Percentiles rank a stretch among this genome's conserved stretches.
Evolutionary conservation across 257 asterid species (phyloP).

Genomic region (Solanum ossicruentum): DNA sequence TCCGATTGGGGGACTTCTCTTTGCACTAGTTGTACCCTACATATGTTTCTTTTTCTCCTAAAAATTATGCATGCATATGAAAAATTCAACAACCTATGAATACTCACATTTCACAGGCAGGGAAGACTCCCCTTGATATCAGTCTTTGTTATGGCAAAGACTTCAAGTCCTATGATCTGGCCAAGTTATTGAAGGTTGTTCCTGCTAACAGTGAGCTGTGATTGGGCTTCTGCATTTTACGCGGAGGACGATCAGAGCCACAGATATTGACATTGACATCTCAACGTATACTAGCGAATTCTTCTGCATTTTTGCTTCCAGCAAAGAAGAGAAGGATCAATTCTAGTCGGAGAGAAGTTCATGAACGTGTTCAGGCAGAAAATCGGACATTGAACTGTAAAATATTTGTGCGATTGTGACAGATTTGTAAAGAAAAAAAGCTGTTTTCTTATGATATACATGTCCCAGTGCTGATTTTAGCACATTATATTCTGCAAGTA

Average conservation of each 20-base stretch:
- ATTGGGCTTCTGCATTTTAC: neutral
- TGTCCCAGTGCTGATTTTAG: neutral
- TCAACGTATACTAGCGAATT: neutral
- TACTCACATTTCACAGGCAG: slow-evolving; percentile 42
- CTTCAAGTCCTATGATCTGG: slow-evolving; percentile 81
- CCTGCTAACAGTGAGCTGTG: slow-evolving; percentile 37
- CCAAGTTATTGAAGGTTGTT: slow-evolving; percentile 75
- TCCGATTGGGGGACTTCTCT: neutral
- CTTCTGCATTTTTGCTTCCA: neutral
- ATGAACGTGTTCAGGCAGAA: neutral
- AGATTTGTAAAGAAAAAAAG: neutral
- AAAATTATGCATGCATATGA: neutral
- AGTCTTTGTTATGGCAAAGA: slow-evolving; percentile 87
- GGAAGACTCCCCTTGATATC: slow-evolving; percentile 59
- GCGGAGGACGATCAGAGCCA: neutral
- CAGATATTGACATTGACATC: neutral
- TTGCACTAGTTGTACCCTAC: neutral
- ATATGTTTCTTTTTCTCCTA: neutral
- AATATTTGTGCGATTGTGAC: neutral
- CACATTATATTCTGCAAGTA: neutral
- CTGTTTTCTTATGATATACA: neutral
- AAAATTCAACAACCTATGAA: neutral
- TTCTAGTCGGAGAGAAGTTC: neutral
- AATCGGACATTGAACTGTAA: neutral
- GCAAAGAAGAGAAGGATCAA: neutral